A percentile compares a stretch with the other conserved stretches of the same genome.
Conservation (phyloP, 106 monocot species). For the Chionographis japonica region DNA sequence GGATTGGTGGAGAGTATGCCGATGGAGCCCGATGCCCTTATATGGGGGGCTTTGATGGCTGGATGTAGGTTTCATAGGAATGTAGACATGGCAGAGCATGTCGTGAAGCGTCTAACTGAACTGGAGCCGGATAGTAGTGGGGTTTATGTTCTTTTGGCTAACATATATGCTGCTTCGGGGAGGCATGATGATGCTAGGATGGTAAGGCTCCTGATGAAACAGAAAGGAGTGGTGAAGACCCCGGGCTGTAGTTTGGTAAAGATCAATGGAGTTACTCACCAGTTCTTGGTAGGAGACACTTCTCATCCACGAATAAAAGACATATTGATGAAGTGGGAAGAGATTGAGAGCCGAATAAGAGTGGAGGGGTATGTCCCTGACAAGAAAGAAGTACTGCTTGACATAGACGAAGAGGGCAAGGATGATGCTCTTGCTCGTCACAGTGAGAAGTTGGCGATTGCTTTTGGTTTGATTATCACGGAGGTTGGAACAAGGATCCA, state of each 20-base stretch:
- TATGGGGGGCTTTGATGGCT: constrained; percentile 59
- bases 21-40: constrained; percentile 30
- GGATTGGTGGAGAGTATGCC: constrained; percentile 37
- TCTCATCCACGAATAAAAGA: constrained; percentile 41
- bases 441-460: constrained; percentile 64
- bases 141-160: constrained; percentile 48
- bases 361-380: constrained; percentile 47
- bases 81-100: constrained; percentile 37
- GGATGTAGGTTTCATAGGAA: constrained; percentile 43
- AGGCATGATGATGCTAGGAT: constrained; percentile 35
- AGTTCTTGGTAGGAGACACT: constrained; percentile 41
- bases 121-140: constrained; percentile 45
- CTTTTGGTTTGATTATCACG: constrained; percentile 41
- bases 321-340: constrained; percentile 42
- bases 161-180: constrained; percentile 44
- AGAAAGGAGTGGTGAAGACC: constrained; percentile 46
- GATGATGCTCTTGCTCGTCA: constrained; percentile 39
- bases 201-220: constrained; percentile 43
- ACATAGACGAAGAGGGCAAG: constrained; percentile 67
- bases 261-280: constrained; percentile 31
- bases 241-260: constrained; percentile 53
- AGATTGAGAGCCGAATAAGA: constrained; percentile 46
- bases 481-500: constrained; percentile 25
- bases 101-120: constrained; percentile 25
- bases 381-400: constrained; percentile 44